Evolutionary conservation across 768 basidiomycete species (phyloP).

Genomic region (Pleurotus sapidus): DNA sequence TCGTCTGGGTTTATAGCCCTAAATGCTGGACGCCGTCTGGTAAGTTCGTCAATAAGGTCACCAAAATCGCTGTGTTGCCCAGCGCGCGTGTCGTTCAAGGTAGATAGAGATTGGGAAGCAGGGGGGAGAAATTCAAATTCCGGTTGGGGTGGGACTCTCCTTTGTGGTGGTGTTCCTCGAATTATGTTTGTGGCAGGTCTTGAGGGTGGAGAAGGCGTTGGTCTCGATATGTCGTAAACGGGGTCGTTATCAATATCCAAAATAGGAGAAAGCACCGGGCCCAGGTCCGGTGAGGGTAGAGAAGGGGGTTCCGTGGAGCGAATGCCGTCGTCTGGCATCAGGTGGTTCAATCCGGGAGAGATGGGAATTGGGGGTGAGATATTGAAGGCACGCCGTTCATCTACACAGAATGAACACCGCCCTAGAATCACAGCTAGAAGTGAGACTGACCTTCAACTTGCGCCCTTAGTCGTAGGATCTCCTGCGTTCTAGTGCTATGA

Average conservation of each 20-base stretch:
- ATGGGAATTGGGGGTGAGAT: background rate
- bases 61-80: too few species aligned
- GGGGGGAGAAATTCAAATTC: too few species aligned
- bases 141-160: too few species aligned
- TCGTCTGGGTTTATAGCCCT: constrained; percentile 29
- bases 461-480: background rate
- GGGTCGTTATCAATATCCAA: background rate
- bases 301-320: background rate
- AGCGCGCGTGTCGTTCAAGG: too few species aligned
- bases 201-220: background rate
- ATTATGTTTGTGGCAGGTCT: too few species aligned
- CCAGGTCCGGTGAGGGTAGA: constrained; percentile 4
- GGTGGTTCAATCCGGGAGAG: background rate
- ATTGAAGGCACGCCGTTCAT: background rate
- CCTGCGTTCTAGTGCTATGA: background rate
- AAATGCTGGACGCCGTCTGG: constrained; percentile 6
- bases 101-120: too few species aligned
- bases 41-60: background rate
- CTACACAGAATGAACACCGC: background rate
- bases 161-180: too few species aligned
- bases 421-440: background rate
- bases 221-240: constrained; percentile 1
- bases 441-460: background rate
- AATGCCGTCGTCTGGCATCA: background rate
- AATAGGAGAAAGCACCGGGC: constrained; percentile 3